phyloP scores from a whole-genome alignment of 2,329 filamentous ascomycete genomes.

The Claviceps humidiphila region DNA sequence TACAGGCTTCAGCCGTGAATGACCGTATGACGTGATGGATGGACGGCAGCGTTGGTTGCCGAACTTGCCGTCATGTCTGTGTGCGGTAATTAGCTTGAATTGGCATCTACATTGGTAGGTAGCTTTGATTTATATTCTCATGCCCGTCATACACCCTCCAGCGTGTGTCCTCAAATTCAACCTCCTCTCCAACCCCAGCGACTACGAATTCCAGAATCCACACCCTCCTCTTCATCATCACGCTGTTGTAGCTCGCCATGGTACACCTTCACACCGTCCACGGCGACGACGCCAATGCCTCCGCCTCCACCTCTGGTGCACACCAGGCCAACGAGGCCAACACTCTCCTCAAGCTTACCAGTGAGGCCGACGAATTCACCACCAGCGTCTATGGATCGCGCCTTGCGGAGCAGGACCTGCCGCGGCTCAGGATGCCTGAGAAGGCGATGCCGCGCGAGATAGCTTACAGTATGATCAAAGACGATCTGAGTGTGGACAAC shows the following conservation, averaged over 20 bases:
- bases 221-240: not conserved
- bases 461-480: conserved; percentile 95
- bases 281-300: not conserved
- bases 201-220: not conserved
- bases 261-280: conserved; percentile 36
- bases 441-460: conserved; percentile 80
- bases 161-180: too few species aligned
- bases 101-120: too few species aligned
- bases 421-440: conserved; percentile 77
- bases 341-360: conserved; percentile 30
- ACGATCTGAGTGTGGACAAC: conserved; percentile 81
- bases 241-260: conserved; percentile 22
- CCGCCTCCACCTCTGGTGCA: not conserved
- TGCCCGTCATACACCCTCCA: too few species aligned
- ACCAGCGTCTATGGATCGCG: conserved; percentile 79
- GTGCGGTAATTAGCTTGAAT: too few species aligned
- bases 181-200: too few species aligned
- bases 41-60: too few species aligned
- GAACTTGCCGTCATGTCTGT: too few species aligned
- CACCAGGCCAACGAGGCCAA: conserved; percentile 25
- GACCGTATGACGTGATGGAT: too few species aligned
- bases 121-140: too few species aligned
- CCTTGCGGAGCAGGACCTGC: conserved; percentile 71
- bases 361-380: conserved; percentile 47
- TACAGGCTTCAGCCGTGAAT: too few species aligned